Conservation (phyloP, 257 asterid species). For the Anisodus tanguticus region DNA sequence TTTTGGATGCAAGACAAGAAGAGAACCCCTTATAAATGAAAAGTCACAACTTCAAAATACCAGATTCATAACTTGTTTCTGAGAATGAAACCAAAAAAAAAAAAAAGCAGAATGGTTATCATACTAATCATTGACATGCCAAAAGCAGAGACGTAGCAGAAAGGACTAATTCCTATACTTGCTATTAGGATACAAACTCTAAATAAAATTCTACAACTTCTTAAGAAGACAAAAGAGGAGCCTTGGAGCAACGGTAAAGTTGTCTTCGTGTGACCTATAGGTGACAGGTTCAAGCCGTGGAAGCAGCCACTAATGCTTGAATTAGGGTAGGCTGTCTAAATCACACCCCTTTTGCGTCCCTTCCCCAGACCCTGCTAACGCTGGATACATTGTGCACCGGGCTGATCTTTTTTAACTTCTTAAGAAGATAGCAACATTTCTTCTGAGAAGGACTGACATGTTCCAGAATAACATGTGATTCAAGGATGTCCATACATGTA, state of each 20-base stretch:
- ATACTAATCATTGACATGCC: slow-evolving; percentile 3
- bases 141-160: background rate
- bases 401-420: no score
- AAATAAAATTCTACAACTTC: background rate
- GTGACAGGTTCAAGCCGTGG: no score
- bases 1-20: background rate
- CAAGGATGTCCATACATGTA: slow-evolving; percentile 16
- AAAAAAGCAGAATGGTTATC: background rate
- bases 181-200: background rate
- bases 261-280: no score
- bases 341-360: no score
- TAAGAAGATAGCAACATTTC: background rate
- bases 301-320: no score
- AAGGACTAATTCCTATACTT: background rate
- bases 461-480: background rate
- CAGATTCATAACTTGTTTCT: background rate
- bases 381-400: no score
- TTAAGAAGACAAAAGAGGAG: no score
- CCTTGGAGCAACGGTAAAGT: no score
- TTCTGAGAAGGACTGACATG: background rate
- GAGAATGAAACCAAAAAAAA: no score
- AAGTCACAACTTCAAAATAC: background rate
- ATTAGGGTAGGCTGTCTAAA: no score
- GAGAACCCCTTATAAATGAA: background rate
- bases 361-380: no score